phyloP scores from a whole-genome alignment of 805 yeast genomes.

The Hagleromyces aurorensis region DNA sequence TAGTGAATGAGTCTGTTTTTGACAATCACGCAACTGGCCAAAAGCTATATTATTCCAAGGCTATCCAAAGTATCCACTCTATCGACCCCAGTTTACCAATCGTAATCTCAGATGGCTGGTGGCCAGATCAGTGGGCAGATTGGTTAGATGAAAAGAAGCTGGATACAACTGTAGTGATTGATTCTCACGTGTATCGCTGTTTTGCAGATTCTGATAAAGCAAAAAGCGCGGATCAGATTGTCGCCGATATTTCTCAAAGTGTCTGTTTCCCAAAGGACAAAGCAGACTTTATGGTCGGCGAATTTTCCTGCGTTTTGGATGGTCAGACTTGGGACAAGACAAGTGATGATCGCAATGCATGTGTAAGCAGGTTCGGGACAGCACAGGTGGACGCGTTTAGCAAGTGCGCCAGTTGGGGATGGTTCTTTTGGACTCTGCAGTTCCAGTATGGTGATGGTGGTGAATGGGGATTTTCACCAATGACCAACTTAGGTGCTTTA shows the following conservation, averaged over 20 bases:
- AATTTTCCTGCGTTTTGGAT: constrained; percentile 82
- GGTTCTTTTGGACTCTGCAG: constrained; percentile 86
- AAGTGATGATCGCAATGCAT: constrained; percentile 40
- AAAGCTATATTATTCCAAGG: constrained; percentile 55
- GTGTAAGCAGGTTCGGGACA: constrained; percentile 56
- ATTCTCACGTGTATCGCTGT: constrained; percentile 81
- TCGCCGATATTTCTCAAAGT: constrained; percentile 44
- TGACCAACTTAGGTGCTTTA: constrained; percentile 56
- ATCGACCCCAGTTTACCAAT: constrained; percentile 56
- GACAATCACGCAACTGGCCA: constrained; percentile 46
- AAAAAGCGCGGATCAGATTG: constrained; percentile 58
- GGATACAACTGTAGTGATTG: constrained; percentile 61
- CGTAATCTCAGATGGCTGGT: constrained; percentile 90
- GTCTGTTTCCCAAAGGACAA: constrained; percentile 39
- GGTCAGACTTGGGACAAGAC: constrained; percentile 60
- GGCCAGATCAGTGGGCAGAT: constrained; percentile 68
- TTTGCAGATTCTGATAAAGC: constrained; percentile 66
- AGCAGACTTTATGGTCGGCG: constrained; percentile 78
- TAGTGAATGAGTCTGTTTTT: constrained; percentile 78
- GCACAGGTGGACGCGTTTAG: constrained; percentile 42
- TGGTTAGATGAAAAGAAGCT: constrained; percentile 41
- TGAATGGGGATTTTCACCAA: constrained; percentile 88
- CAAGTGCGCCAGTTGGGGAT: constrained; percentile 56
- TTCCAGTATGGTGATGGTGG: constrained; percentile 89
- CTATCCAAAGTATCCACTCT: constrained; percentile 50